Evolutionary conservation across 2,329 filamentous ascomycete species (phyloP), one percentile per base, ranked within the genome.

Genomic region (Trichoderma hamatum): DNA sequence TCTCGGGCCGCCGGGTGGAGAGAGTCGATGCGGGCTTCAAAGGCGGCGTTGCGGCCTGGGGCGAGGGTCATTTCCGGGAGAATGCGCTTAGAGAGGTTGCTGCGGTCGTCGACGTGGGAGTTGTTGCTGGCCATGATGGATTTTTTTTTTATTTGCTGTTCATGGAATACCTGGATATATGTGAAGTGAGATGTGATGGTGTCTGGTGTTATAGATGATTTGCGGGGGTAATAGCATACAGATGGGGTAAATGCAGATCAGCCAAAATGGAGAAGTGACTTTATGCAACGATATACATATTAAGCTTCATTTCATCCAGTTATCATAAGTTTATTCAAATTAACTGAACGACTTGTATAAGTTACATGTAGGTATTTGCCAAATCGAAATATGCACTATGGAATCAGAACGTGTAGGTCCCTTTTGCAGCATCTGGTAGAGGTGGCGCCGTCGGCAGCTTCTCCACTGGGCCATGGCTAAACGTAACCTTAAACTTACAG

Each of bases 21-120:
- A 16, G 71, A 24, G 21, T 65, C 65, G 3, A 49, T 14, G 63
- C 67, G 52, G 39, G 65, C 39, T 21, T 67, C 54, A 34, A 55
- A 3, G n/a, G 34, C n/a, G 52, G 34, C 34, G 30, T 67, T 32
- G 28, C 52, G 52, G 65, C 70, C 72, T 21, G 64, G 43, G 11
- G 73, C 70, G 32, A 77, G 74, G 24, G 71, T 72, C 75, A 77
- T 77, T 63, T 71, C 67, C 4, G 76, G 75, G 54, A 77, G 67
- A 61, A 70, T 61, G 46, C 75, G 75, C 52, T 73, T 73, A 10
- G 70, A 68, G 59, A 77, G 73, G 14, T 71, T 69, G 39, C 49
- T 70, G 49, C 73, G 73, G n/a, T 70, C 71, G 32, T 69, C 60
- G 16, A 60, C 46, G 68, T 67, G 64, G 3, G 64, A 56, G 26